These are phyloP conservation scores for Mortierella hygrophila DNA, from an alignment of 192 early-diverging fungal species.

Conservation along the genomic window DNA sequence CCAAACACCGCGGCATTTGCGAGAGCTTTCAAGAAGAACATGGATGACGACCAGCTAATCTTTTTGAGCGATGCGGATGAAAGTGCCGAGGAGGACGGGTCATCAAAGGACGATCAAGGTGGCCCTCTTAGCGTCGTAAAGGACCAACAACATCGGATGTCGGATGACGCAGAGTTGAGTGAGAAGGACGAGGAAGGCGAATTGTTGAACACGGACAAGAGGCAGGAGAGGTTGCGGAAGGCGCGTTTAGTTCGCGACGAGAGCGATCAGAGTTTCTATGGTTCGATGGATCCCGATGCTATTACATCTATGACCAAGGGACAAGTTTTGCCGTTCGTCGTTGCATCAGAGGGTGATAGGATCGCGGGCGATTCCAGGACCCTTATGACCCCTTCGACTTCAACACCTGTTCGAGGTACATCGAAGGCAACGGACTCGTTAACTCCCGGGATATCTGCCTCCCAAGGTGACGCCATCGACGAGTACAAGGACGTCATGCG, in stretches of 20 bases:
- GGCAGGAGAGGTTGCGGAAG: slow-evolving; percentile 17
- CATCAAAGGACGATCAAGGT: neutral
- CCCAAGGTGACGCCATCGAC: slow-evolving; percentile 10
- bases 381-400: neutral
- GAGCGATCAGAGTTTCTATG: neutral
- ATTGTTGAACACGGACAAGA: slow-evolving; percentile 28
- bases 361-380: neutral
- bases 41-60: slow-evolving; percentile 41
- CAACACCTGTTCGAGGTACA: neutral
- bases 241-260: slow-evolving; percentile 6
- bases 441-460: neutral
- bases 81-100: slow-evolving; percentile 22
- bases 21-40: slow-evolving; percentile 36
- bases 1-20: slow-evolving; percentile 44
- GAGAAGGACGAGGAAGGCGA: slow-evolving; percentile 34
- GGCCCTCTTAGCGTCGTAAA: neutral
- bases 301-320: neutral
- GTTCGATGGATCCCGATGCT: neutral
- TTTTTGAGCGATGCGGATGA: slow-evolving; percentile 52
- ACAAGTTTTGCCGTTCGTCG: slow-evolving; percentile 28
- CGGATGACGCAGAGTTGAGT: neutral
- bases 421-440: neutral
- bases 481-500: slow-evolving; percentile 37
- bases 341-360: neutral
- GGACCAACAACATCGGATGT: slow-evolving; percentile 1